These are phyloP conservation scores for Trichocladium uniseriatum DNA, from an alignment of 495 filamentous ascomycete species.

Conservation along the genomic window DNA sequence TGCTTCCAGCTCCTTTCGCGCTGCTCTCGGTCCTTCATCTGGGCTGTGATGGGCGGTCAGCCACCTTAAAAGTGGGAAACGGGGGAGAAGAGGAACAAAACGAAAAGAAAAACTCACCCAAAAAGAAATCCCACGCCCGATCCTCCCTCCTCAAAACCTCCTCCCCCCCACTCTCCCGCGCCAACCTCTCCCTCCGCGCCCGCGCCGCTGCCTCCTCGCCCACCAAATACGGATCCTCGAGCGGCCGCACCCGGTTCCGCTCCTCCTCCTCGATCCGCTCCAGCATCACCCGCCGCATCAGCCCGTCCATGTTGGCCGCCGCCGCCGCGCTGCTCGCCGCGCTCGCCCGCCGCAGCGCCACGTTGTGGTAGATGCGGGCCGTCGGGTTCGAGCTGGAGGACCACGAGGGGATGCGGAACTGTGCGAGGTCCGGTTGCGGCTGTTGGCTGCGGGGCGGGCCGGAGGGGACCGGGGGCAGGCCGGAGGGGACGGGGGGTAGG, in stretches of 20 bases:
- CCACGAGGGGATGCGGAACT: constrained; percentile 38
- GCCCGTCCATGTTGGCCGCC: constrained; percentile 14
- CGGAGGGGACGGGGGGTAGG: constrained; percentile 32
- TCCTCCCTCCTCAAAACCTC: constrained; percentile 39
- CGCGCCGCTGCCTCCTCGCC: constrained; percentile 41
- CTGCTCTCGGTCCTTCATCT: constrained; percentile 40
- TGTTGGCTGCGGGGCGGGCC: constrained; percentile 4
- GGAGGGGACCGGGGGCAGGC: constrained; percentile 12
- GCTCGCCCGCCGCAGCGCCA: constrained; percentile 38
- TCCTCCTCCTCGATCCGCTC: constrained; percentile 31
- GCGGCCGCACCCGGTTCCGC: constrained; percentile 29
- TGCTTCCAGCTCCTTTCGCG: constrained; percentile 39
- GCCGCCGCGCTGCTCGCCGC: constrained; percentile 18
- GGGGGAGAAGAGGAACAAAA: background rate
- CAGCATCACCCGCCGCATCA: constrained; percentile 19
- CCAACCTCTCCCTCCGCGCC: constrained; percentile 37
- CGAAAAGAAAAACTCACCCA: constrained; percentile 25
- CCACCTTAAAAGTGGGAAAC: background rate
- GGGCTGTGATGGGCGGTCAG: constrained; percentile 18
- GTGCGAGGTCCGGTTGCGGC: constrained; percentile 24
- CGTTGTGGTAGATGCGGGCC: constrained; percentile 39
- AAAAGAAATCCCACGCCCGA: constrained; percentile 41
- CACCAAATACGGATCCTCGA: constrained; percentile 45
- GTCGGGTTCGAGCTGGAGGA: constrained; percentile 35
- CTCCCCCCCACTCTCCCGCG: constrained; percentile 35